phyloP scores from a whole-genome alignment of 345 rosid genomes.

The Boechera retrofracta region DNA sequence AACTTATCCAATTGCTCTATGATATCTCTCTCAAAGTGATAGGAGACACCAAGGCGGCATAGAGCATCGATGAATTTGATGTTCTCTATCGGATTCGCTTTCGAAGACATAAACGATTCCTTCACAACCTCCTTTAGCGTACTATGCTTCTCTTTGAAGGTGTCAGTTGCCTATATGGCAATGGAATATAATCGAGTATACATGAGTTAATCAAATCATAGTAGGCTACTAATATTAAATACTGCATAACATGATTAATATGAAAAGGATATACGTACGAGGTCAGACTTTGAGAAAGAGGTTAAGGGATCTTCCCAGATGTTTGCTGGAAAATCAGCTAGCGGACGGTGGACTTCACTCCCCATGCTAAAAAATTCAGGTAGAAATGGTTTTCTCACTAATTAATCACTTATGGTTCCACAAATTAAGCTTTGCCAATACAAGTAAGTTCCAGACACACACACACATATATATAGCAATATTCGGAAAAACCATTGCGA shows the following conservation, averaged over 20 bases:
- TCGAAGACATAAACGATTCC: slow-evolving; percentile 14
- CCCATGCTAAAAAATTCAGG: background rate
- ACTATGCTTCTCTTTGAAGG: slow-evolving; percentile 18
- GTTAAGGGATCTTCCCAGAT: slow-evolving; percentile 20
- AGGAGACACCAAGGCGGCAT: slow-evolving; percentile 39
- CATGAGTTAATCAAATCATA: no score
- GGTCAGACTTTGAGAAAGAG: slow-evolving; percentile 5
- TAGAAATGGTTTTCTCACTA: background rate
- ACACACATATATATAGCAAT: background rate
- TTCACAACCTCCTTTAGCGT: slow-evolving; percentile 24
- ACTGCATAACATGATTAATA: background rate
- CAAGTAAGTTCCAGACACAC: background rate
- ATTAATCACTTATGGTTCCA: background rate
- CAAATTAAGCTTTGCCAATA: background rate
- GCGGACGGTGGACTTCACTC: slow-evolving; percentile 15
- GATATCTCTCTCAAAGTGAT: slow-evolving; percentile 31
- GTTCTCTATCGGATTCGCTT: slow-evolving; percentile 20
- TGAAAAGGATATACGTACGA: slow-evolving; percentile 1
- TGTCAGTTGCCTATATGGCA: slow-evolving; percentile 19
- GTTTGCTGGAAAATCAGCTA: slow-evolving; percentile 21
- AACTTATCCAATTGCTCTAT: background rate
- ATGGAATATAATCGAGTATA: background rate
- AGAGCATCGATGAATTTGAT: slow-evolving; percentile 34
- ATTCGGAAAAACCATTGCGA: background rate
- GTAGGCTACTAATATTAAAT: background rate